Percentiles rank a stretch among this genome's conserved stretches.
These are phyloP conservation scores for Luffa aegyptiaca DNA, from an alignment of 306 rosid species.

Conservation along the genomic window DNA sequence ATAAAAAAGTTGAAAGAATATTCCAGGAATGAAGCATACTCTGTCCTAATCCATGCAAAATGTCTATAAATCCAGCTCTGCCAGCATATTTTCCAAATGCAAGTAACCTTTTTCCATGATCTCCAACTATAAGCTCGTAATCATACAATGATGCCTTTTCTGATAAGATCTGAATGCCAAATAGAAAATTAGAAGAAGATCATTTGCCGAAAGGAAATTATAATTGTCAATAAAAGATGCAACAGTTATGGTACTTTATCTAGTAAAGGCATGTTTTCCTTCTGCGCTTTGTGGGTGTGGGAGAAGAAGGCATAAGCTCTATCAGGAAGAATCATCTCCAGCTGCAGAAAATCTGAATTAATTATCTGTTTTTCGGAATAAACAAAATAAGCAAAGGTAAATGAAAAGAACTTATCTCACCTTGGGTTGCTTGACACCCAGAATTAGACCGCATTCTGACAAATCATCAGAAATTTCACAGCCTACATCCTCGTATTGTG, in stretches of 20 bases:
- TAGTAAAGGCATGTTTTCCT: conserved; percentile 82
- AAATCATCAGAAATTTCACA: conserved; percentile 79
- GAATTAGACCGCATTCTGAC: conserved; percentile 72
- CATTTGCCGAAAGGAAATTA: neutral
- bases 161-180: conserved; percentile 42
- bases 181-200: neutral
- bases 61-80: conserved; percentile 84
- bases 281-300: conserved; percentile 92
- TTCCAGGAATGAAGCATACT: conserved; percentile 34
- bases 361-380: neutral
- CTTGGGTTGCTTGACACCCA: conserved; percentile 88
- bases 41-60: conserved; percentile 68
- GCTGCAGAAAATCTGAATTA: conserved; percentile 32
- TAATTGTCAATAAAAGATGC: conserved; percentile 4
- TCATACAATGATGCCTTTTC: conserved; percentile 73
- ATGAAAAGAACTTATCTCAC: conserved; percentile 17
- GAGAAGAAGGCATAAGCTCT: conserved; percentile 93
- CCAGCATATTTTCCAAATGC: conserved; percentile 95
- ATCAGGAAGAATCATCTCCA: conserved; percentile 76
- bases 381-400: neutral
- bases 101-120: conserved; percentile 59
- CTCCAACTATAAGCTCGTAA: conserved; percentile 85
- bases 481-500: conserved; percentile 74
- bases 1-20: neutral
- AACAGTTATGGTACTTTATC: conserved; percentile 45